Conservation (phyloP, 2,329 filamentous ascomycete genomes). For the Penicillium sp. region DNA sequence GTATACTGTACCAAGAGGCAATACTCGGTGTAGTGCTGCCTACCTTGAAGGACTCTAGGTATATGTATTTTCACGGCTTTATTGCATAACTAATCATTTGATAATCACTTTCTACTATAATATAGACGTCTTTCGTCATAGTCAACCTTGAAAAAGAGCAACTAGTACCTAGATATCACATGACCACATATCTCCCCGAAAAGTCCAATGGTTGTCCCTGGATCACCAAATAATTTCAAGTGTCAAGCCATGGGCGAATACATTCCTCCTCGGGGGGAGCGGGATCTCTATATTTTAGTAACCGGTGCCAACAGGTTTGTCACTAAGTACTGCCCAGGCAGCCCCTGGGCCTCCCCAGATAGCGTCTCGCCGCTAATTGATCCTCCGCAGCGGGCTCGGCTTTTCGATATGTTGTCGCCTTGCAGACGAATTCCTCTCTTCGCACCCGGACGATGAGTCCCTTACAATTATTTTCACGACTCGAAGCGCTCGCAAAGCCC, state of each 20-base stretch:
- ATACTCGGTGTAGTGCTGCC: too few relatives aligned
- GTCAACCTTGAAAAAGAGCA: too few relatives aligned
- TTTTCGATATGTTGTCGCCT: constrained; percentile 81
- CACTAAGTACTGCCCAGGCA: not conserved
- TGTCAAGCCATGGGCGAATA: constrained; percentile 20
- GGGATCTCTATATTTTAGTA: constrained; percentile 63
- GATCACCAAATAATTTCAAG: constrained; percentile 9
- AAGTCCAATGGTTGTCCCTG: constrained; percentile 1
- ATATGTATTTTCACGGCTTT: too few relatives aligned
- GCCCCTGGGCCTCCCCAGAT: not conserved
- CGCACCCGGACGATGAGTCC: constrained; percentile 67
- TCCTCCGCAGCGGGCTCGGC: constrained; percentile 73
- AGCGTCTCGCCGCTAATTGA: constrained; percentile 12
- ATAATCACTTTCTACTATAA: too few relatives aligned
- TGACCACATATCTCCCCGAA: constrained; percentile 16
- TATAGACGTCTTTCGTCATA: too few relatives aligned
- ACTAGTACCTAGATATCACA: constrained; percentile 14
- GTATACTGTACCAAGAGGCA: not conserved
- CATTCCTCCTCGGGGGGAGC: constrained; percentile 13
- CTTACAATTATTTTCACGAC: constrained; percentile 85
- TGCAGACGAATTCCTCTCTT: constrained; percentile 84
- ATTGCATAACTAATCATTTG: too few relatives aligned
- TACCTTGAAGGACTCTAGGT: too few relatives aligned
- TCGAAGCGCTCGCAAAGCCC: constrained; percentile 73
- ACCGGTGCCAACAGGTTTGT: constrained; percentile 84